A percentile compares a stretch with the other conserved stretches of the same genome.
Conservation (phyloP, 257 asterid species). For the Handroanthus guayacan region DNA sequence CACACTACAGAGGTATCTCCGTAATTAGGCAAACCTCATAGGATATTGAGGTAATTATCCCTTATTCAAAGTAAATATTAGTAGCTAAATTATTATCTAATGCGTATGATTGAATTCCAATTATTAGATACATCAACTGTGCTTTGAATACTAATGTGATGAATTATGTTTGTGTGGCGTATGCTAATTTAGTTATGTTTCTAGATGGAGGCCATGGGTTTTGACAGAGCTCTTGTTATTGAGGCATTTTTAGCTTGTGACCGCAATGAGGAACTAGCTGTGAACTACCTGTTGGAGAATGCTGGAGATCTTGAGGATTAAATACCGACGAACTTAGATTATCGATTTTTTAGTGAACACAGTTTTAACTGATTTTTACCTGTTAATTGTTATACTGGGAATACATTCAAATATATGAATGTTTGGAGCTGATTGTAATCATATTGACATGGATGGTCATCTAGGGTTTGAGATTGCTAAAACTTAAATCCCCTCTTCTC, state of each 20-base stretch:
- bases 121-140: too few species aligned
- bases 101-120: too few species aligned
- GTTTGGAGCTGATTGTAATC: conserved; percentile 33
- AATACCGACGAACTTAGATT: conserved; percentile 13
- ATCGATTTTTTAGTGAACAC: conserved; percentile 12
- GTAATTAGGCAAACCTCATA: too few species aligned
- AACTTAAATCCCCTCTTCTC: not conserved
- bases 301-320: conserved; percentile 84
- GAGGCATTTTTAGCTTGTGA: conserved; percentile 98
- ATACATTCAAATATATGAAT: not conserved
- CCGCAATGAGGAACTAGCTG: conserved; percentile 89
- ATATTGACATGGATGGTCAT: conserved; percentile 16
- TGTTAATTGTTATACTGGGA: conserved; percentile 27
- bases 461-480: conserved; percentile 24
- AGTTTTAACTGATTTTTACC: conserved; percentile 27
- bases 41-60: too few species aligned
- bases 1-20: too few species aligned
- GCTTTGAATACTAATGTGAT: too few species aligned
- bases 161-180: not conserved
- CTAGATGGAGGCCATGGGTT: conserved; percentile 96
- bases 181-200: conserved; percentile 1
- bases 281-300: conserved; percentile 86
- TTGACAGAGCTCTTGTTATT: conserved; percentile 82
- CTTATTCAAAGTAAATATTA: too few species aligned
- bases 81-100: too few species aligned